Conservation (phyloP, 805 yeast species). For the Ogataea paradorogensis region DNA sequence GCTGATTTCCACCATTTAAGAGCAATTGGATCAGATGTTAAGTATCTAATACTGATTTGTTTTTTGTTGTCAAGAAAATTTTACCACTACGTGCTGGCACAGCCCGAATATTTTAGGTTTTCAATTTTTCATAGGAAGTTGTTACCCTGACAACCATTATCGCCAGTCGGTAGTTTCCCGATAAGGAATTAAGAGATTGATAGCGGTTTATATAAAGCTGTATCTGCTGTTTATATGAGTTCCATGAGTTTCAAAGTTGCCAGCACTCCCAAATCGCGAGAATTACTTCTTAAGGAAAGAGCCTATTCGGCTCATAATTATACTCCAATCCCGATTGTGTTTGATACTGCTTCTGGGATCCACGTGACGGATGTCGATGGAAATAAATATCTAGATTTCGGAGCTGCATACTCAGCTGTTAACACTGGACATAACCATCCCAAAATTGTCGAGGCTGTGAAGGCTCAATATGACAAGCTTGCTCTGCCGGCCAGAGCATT, state of each 20-base stretch:
- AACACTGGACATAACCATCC: slow-evolving; percentile 33
- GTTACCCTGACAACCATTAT: background rate
- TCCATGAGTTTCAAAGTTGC: slow-evolving; percentile 15
- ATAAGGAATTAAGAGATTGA: background rate
- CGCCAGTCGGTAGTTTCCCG: slow-evolving; percentile 2
- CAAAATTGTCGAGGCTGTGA: slow-evolving; percentile 29
- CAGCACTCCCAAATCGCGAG: slow-evolving; percentile 19
- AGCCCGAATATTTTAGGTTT: slow-evolving; percentile 1
- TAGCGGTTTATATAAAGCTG: background rate
- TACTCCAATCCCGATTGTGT: slow-evolving; percentile 30
- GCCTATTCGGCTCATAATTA: slow-evolving; percentile 29
- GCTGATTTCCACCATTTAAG: slow-evolving; percentile 67
- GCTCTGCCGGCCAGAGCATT: slow-evolving; percentile 32
- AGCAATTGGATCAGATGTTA: slow-evolving; percentile 3
- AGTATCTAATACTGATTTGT: background rate
- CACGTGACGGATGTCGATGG: slow-evolving; percentile 28
- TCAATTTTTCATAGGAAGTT: background rate
- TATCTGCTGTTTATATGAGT: background rate
- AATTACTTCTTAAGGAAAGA: slow-evolving; percentile 18
- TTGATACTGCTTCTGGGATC: slow-evolving; percentile 21
- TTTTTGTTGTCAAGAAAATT: slow-evolving; percentile 12
- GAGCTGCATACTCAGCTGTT: slow-evolving; percentile 29
- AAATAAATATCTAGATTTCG: slow-evolving; percentile 26
- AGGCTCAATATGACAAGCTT: slow-evolving; percentile 29
- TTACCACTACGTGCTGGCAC: slow-evolving; percentile 2